phyloP scores from a whole-genome alignment of 208 protist genomes.

The Crithidia brevicula region DNA sequence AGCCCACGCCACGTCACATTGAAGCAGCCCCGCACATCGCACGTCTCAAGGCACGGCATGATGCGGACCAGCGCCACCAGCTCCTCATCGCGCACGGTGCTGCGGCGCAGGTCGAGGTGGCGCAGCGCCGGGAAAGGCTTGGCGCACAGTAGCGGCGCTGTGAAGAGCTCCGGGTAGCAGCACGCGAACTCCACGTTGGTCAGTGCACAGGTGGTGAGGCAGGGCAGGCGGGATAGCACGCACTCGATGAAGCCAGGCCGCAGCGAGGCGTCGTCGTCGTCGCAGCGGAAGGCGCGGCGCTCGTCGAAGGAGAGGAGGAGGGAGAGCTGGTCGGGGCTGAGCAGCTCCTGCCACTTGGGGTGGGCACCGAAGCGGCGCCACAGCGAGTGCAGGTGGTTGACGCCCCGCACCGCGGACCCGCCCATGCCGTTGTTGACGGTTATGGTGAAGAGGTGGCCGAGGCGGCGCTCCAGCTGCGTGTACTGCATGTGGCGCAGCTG shows the following conservation, averaged over 20 bases:
- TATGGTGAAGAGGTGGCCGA: constrained; percentile 13
- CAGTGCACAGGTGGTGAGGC: constrained; percentile 5
- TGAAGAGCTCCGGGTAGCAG: constrained; percentile 11
- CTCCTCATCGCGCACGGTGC: constrained; percentile 10
- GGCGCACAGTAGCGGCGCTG: constrained; percentile 6
- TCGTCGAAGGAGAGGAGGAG: constrained; percentile 14
- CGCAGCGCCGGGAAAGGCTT: constrained; percentile 1
- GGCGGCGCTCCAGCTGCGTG: neutral
- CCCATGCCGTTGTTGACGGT: neutral
- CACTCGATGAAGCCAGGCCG: constrained; percentile 16
- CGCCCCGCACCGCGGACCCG: neutral
- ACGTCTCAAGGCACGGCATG: constrained; percentile 9
- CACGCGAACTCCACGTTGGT: constrained; percentile 7
- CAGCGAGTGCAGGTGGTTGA: constrained; percentile 4
- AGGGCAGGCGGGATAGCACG: constrained; percentile 11
- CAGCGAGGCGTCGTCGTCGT: neutral
- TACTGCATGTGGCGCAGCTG: constrained; percentile 6
- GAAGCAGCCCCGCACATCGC: constrained; percentile 9
- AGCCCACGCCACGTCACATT: constrained; percentile 12
- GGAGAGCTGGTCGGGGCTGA: constrained; percentile 12
- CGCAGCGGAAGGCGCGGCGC: neutral
- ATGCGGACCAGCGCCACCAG: constrained; percentile 10
- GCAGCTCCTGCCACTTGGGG: constrained; percentile 16
- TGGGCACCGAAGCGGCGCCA: constrained; percentile 10
- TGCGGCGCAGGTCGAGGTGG: constrained; percentile 12